Evolutionary conservation across 129 eudicot genomes (phyloP).

Genomic region (Flaveria trinervia): DNA sequence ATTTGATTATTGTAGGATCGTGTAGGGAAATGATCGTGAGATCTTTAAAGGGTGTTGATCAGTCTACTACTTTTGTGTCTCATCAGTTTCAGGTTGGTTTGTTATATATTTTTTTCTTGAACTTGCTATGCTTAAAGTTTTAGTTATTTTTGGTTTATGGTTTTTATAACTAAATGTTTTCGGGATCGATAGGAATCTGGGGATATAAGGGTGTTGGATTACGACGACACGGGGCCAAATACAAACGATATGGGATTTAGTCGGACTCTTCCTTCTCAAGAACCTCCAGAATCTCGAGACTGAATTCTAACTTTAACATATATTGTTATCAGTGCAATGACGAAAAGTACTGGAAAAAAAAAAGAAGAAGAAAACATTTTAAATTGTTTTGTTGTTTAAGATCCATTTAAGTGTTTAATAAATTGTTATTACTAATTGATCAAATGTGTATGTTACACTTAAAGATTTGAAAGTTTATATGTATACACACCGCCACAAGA

Average conservation of each 20-base stretch:
- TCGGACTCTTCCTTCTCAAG: slow-evolving; percentile 12
- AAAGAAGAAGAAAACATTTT: background rate
- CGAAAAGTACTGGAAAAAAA: too few species aligned
- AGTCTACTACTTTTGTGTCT: slow-evolving; percentile 4
- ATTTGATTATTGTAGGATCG: slow-evolving; percentile 18
- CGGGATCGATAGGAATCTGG: slow-evolving; percentile 19
- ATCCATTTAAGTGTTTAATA: too few species aligned
- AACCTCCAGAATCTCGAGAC: slow-evolving; percentile 5
- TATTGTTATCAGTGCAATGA: too few species aligned
- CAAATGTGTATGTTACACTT: too few species aligned
- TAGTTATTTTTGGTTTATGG: too few species aligned
- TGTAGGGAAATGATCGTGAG: slow-evolving; percentile 21
- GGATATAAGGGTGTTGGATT: slow-evolving; percentile 32
- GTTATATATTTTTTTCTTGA: background rate
- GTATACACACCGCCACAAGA: too few species aligned
- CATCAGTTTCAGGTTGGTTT: slow-evolving; percentile 18
- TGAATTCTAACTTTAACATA: slow-evolving; percentile 9
- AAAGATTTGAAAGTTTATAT: too few species aligned
- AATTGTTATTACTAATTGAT: too few species aligned
- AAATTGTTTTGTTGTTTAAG: slow-evolving; percentile 11
- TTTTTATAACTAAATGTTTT: background rate
- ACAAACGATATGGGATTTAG: slow-evolving; percentile 25
- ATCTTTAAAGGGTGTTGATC: slow-evolving; percentile 19
- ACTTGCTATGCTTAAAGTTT: background rate
- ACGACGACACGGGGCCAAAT: slow-evolving; percentile 39